phyloP scores from a whole-genome alignment of 2,329 filamentous ascomycete species.

The Penicillium sp. region DNA sequence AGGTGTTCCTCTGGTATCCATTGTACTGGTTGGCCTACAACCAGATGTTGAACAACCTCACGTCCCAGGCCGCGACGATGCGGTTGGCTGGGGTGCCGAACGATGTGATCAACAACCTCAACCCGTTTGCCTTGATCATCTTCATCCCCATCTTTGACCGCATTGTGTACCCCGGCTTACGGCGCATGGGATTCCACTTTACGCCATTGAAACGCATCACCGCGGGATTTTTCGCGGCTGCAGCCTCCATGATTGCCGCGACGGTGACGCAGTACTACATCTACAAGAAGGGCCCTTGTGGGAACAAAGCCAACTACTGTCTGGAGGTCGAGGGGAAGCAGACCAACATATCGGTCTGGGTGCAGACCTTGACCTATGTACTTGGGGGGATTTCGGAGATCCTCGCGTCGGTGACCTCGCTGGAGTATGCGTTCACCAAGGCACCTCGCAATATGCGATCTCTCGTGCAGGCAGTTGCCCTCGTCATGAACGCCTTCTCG shows the following conservation, averaged over 20 bases:
- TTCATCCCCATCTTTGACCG: constrained; percentile 52
- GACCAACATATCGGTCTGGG: constrained; percentile 60
- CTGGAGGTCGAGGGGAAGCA: constrained; percentile 38
- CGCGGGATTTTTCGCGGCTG: constrained; percentile 46
- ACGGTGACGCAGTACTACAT: constrained; percentile 47
- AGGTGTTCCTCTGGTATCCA: constrained; percentile 60
- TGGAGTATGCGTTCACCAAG: constrained; percentile 73
- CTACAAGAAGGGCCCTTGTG: constrained; percentile 59
- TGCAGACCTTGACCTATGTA: constrained; percentile 47
- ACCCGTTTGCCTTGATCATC: constrained; percentile 50
- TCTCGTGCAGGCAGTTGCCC: constrained; percentile 62
- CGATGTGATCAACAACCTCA: constrained; percentile 52
- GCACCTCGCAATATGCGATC: constrained; percentile 75
- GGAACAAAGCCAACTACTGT: constrained; percentile 50
- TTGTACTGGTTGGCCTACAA: constrained; percentile 50
- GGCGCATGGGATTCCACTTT: constrained; percentile 45
- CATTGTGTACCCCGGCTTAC: constrained; percentile 48
- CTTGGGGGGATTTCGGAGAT: constrained; percentile 55
- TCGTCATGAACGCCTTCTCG: constrained; percentile 65
- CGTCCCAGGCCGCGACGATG: constrained; percentile 53
- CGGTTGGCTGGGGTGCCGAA: constrained; percentile 49
- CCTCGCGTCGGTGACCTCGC: constrained; percentile 55
- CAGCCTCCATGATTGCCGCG: constrained; percentile 46
- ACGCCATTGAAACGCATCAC: constrained; percentile 52
- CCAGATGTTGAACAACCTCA: constrained; percentile 52